A percentile compares a stretch with the other conserved stretches of the same genome.
phyloP scores from a whole-genome alignment of 495 filamentous ascomycete genomes.

The Schizothecium vesticola region DNA sequence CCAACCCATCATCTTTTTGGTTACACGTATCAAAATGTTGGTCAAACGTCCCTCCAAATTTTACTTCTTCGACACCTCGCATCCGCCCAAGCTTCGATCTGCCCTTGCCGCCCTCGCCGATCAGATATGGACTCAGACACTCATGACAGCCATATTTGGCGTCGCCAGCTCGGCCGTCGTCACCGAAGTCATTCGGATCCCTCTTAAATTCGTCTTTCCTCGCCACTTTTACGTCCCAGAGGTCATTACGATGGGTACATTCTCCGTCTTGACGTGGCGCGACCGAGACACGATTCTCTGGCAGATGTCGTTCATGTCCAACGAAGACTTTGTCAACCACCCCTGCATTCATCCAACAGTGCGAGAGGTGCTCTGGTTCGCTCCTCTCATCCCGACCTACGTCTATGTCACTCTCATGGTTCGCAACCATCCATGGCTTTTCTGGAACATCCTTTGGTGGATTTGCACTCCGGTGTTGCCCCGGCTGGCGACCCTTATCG shows the following conservation, averaged over 20 bases:
- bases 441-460: neutral
- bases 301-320: neutral
- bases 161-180: neutral
- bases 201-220: neutral
- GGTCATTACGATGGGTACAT: neutral
- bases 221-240: neutral
- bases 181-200: neutral
- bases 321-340: neutral
- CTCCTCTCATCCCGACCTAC: neutral
- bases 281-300: neutral
- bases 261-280: neutral
- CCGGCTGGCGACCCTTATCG: neutral
- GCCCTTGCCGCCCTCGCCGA: neutral
- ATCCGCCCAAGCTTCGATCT: neutral
- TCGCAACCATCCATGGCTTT: neutral
- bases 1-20: too few species aligned
- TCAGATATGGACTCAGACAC: neutral
- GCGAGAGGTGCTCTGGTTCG: neutral
- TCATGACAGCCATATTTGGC: neutral
- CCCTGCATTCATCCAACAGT: neutral
- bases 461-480: neutral
- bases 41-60: neutral
- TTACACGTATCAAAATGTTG: too few species aligned
- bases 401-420: neutral
- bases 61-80: neutral